phyloP scores from a whole-genome alignment of 768 basidiomycete genomes.

The Crucibulum laeve region DNA sequence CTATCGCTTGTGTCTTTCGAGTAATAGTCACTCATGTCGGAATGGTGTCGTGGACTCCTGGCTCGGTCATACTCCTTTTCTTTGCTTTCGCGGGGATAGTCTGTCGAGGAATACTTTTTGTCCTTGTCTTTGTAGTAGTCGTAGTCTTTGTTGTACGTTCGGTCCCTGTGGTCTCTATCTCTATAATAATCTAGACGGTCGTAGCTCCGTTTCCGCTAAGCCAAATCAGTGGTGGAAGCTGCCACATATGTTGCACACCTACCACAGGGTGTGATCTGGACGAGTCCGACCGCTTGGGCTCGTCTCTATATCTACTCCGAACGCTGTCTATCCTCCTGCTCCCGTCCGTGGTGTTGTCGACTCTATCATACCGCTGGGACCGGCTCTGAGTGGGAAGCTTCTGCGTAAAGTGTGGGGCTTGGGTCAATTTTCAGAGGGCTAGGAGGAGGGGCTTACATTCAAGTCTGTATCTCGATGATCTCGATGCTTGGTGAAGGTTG shows the following conservation, averaged over 20 bases:
- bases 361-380: no score
- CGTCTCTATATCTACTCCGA: neutral
- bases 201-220: slow-evolving; percentile 1
- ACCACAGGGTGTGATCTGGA: neutral
- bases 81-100: slow-evolving; percentile 2
- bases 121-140: slow-evolving; percentile 7
- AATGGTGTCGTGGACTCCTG: neutral
- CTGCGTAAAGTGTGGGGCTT: no score
- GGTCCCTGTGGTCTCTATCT: slow-evolving; percentile 12
- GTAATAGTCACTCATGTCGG: neutral
- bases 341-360: no score
- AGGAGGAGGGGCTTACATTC: no score
- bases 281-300: neutral
- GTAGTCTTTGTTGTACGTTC: slow-evolving; percentile 5
- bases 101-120: neutral
- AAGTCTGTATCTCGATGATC: no score
- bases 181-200: slow-evolving; percentile 4
- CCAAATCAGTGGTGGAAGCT: neutral
- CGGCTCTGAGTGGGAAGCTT: no score
- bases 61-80: slow-evolving; percentile 2
- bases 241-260: neutral
- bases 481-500: neutral
- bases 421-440: no score
- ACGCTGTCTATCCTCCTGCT: neutral
- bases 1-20: neutral